phyloP scores from a whole-genome alignment of 2,329 filamentous ascomycete genomes.

The Apiospora marii region DNA sequence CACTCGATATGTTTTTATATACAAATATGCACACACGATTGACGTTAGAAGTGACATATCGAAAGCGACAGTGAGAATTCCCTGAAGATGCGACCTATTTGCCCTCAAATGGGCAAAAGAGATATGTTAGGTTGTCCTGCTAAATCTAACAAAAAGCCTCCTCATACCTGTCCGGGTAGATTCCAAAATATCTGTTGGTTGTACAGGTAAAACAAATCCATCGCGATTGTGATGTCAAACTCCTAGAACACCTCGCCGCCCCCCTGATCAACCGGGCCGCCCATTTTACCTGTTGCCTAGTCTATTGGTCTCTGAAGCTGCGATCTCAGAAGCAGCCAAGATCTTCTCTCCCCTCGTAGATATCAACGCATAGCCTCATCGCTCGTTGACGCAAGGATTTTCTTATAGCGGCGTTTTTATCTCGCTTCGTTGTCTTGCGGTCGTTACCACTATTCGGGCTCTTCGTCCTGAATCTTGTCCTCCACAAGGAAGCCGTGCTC shows the following conservation, averaged over 20 bases:
- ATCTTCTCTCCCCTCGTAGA: not conserved
- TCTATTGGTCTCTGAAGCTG: not conserved
- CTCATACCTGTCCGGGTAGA: not conserved
- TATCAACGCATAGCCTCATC: not conserved
- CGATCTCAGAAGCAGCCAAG: not conserved
- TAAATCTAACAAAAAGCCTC: not conserved
- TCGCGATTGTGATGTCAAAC: not conserved
- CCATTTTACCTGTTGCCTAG: not conserved
- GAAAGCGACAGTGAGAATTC: not conserved
- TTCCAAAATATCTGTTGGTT: not conserved
- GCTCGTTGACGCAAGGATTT: not conserved
- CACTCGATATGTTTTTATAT: not conserved
- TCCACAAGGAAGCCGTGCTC: slow-evolving; percentile 35
- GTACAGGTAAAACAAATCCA: not conserved
- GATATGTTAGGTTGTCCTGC: not conserved
- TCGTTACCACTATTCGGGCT: not conserved
- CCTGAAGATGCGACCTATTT: no score
- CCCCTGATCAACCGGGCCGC: not conserved
- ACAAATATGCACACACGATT: no score
- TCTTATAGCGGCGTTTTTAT: no score
- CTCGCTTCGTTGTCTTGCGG: not conserved
- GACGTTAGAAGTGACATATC: no score
- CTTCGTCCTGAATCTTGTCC: slow-evolving; percentile 29
- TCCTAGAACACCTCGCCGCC: slow-evolving; percentile 5
- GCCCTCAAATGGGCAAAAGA: not conserved